Percentiles rank a stretch among this genome's conserved stretches.
Conservation (phyloP, 495 filamentous ascomycete genomes). For the Rhizodiscina lignyota region DNA sequence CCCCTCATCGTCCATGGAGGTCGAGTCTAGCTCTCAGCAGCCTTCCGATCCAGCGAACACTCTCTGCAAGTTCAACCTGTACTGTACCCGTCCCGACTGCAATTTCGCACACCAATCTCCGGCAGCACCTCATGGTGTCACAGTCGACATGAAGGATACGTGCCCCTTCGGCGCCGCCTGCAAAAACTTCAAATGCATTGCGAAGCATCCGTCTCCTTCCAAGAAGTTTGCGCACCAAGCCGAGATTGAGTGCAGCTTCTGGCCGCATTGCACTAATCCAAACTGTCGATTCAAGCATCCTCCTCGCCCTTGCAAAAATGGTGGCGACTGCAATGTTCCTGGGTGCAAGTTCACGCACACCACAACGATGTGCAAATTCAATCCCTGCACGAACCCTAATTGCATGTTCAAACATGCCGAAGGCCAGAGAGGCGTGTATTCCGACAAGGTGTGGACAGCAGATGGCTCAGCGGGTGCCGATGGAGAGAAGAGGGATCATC, state of each 20-base stretch:
- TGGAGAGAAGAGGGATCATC: constrained; percentile 33
- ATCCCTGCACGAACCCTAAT: constrained; percentile 67
- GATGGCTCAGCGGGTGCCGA: constrained; percentile 23
- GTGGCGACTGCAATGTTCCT: constrained; percentile 68
- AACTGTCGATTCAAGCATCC: constrained; percentile 78
- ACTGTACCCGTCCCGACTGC: constrained; percentile 78
- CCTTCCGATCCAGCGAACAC: constrained; percentile 28
- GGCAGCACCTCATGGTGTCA: constrained; percentile 65
- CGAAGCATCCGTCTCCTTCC: constrained; percentile 82
- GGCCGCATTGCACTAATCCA: constrained; percentile 73
- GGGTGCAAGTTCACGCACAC: constrained; percentile 84
- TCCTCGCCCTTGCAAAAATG: constrained; percentile 73
- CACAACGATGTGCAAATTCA: constrained; percentile 72
- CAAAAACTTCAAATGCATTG: constrained; percentile 88
- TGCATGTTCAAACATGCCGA: constrained; percentile 88
- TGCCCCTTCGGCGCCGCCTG: constrained; percentile 82
- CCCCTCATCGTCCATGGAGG: constrained; percentile 31
- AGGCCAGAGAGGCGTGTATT: constrained; percentile 62
- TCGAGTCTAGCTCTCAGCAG: constrained; percentile 17
- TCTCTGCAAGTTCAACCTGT: constrained; percentile 72
- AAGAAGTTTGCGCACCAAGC: constrained; percentile 56
- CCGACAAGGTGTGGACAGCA: constrained; percentile 83
- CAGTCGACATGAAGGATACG: constrained; percentile 60
- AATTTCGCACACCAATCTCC: constrained; percentile 89
- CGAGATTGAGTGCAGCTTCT: constrained; percentile 85